Percentiles rank a stretch among this genome's conserved stretches.
Conservation (phyloP, 1,284 basidiomycete genomes). For the Wallemia hederae region DNA sequence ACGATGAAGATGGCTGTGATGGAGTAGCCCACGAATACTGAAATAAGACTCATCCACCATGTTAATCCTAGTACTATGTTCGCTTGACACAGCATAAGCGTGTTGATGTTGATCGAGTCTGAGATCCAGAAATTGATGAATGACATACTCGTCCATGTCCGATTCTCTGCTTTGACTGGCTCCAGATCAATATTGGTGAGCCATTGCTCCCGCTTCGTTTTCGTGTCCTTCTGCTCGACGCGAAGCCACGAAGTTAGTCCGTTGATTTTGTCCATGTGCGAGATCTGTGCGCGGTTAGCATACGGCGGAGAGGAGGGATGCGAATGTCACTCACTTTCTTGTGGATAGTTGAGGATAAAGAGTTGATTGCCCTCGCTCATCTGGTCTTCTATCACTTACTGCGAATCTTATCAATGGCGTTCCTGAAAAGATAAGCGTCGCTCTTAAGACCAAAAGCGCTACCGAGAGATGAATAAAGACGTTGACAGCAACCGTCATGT, state of each 20-base stretch:
- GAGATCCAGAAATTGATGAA: neutral
- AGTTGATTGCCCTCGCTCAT: too few relatives aligned
- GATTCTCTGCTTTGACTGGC: neutral
- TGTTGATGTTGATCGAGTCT: neutral
- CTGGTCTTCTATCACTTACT: neutral
- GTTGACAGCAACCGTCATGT: too few relatives aligned
- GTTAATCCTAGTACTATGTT: neutral
- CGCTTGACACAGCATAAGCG: neutral
- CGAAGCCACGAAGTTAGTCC: neutral
- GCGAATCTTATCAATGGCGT: neutral
- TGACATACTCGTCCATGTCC: neutral
- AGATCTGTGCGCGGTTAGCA: too few relatives aligned
- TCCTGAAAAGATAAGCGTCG: neutral
- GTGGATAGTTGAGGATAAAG: neutral
- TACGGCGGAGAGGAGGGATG: too few relatives aligned
- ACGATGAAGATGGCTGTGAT: neutral
- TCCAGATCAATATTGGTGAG: neutral
- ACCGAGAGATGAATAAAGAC: too few relatives aligned
- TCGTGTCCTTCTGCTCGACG: neutral
- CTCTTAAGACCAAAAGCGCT: neutral
- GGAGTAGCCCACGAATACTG: neutral
- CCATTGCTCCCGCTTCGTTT: neutral
- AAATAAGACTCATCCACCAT: neutral
- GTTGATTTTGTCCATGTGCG: neutral
- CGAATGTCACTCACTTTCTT: too few relatives aligned